Evolutionary conservation across 352 stramenopile genomes (phyloP), one percentile per base, ranked within the genome.

Genomic region (Phytopythium litorale): DNA sequence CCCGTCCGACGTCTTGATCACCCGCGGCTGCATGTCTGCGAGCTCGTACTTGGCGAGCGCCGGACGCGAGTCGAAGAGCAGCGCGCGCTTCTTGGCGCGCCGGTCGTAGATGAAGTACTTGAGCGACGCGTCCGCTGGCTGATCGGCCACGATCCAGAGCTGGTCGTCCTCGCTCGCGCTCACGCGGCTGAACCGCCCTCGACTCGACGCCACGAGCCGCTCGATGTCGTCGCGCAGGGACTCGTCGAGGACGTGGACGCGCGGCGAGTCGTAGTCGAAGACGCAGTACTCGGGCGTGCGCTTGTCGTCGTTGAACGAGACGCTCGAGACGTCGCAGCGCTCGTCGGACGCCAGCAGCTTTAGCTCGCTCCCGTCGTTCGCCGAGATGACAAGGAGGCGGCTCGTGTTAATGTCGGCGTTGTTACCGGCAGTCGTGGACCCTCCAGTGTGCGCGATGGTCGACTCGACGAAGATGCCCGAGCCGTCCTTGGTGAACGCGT

Each of bases 81-180:
- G 56, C 43, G 72, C 71, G 43, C 73, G 56, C 19, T 61, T 51
- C 35, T 65, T 59, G 19, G 57, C 66, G 48, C 45, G 28, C 16
- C 75, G 75, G 48, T 75, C 66, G 51, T 72, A 80, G 57, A 78
- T 70, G 62, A 75, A 83, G 62, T 80, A 83, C 62, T 73, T 69
- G 51, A 72, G 65, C 43, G 72, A 72, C 25, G 57, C 62, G 58
- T 95, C 78, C 62, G 96, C 71, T n/a, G 91, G 75, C n/a, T 84
- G 65, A 25, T 77, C 78, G 25, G 57, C 64, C 62, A 64, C 84
- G 23, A 81, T 71, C 84, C 81, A 96, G 18, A 79, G 83, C 23
- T 71, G 58, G 55, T 95, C 83, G 63, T 82, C 71, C 16, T 68
- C 65, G 37, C 63, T 75, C 7, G 53, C 65, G 32, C 66, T 75